These are phyloP conservation scores for Penicillium expansum DNA, from an alignment of 2,329 filamentous ascomycete species.

Conservation along the genomic window DNA sequence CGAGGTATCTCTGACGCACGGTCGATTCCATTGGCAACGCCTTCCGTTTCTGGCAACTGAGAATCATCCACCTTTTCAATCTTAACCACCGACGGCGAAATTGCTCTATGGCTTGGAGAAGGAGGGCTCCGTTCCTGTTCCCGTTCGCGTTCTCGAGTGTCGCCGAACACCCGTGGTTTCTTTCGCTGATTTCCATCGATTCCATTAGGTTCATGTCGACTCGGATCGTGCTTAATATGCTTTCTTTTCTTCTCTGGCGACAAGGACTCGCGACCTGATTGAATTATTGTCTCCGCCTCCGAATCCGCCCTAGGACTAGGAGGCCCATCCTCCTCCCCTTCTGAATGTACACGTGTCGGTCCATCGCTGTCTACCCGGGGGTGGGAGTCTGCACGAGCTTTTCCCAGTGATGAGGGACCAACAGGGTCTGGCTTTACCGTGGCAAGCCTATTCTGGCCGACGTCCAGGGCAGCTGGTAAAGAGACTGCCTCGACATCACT, in stretches of 20 bases:
- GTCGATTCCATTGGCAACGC: conserved; percentile 10
- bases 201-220: conserved; percentile 24
- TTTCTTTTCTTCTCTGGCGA: conserved; percentile 49
- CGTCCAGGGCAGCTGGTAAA: conserved; percentile 39
- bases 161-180: conserved; percentile 30
- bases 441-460: conserved; percentile 33
- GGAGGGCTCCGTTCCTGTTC: conserved; percentile 23
- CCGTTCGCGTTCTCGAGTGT: conserved; percentile 16
- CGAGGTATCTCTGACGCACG: conserved; percentile 19
- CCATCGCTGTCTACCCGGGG: conserved; percentile 19
- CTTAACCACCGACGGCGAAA: conserved; percentile 37
- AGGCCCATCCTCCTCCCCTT: conserved; percentile 35
- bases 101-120: conserved; percentile 29
- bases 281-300: conserved; percentile 51
- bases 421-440: conserved; percentile 31
- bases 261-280: conserved; percentile 45
- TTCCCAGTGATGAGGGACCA: conserved; percentile 22
- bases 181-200: conserved; percentile 32
- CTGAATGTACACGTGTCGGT: conserved; percentile 25
- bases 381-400: conserved; percentile 19
- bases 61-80: conserved; percentile 36
- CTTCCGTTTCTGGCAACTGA: conserved; percentile 22
- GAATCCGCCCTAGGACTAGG: conserved; percentile 46
- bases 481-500: conserved; percentile 47
- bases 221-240: conserved; percentile 39